phyloP scores from a whole-genome alignment of 495 filamentous ascomycete genomes.

The Aspergillus carlsbadensis region DNA sequence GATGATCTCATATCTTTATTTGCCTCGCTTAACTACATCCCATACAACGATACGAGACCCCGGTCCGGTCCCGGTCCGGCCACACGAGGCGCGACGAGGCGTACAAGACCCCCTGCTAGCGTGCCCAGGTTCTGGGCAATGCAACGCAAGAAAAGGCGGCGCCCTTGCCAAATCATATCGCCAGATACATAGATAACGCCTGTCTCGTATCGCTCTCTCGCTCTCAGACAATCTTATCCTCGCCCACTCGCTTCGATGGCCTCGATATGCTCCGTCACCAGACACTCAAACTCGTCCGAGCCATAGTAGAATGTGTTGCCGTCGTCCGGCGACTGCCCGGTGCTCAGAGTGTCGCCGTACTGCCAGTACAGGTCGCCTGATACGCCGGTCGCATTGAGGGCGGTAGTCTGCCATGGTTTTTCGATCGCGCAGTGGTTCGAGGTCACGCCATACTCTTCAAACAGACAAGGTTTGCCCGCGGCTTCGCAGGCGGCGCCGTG shows the following conservation, averaged over 20 bases:
- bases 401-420: slow-evolving; percentile 58
- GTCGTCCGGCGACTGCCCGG: slow-evolving; percentile 58
- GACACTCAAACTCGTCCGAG: slow-evolving; percentile 48
- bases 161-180: not conserved
- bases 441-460: slow-evolving; percentile 65
- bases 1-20: too few species aligned
- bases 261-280: slow-evolving; percentile 59
- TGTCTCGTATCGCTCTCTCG: not conserved
- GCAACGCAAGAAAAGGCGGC: slow-evolving; percentile 4
- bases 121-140: too few species aligned
- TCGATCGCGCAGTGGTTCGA: slow-evolving; percentile 44
- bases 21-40: too few species aligned
- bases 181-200: too few species aligned
- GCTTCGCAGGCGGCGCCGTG: slow-evolving; percentile 56
- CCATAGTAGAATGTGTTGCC: slow-evolving; percentile 62
- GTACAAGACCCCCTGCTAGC: not conserved
- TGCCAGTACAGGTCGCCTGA: slow-evolving; percentile 67
- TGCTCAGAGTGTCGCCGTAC: slow-evolving; percentile 55
- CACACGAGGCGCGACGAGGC: too few species aligned
- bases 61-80: slow-evolving; percentile 5
- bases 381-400: slow-evolving; percentile 48
- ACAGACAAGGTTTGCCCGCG: slow-evolving; percentile 62
- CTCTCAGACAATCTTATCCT: not conserved
- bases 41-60: not conserved
- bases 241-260: slow-evolving; percentile 31